phyloP scores from a whole-genome alignment of 371 early-diverging fungal genomes.

The Actinomortierella wolfii region DNA sequence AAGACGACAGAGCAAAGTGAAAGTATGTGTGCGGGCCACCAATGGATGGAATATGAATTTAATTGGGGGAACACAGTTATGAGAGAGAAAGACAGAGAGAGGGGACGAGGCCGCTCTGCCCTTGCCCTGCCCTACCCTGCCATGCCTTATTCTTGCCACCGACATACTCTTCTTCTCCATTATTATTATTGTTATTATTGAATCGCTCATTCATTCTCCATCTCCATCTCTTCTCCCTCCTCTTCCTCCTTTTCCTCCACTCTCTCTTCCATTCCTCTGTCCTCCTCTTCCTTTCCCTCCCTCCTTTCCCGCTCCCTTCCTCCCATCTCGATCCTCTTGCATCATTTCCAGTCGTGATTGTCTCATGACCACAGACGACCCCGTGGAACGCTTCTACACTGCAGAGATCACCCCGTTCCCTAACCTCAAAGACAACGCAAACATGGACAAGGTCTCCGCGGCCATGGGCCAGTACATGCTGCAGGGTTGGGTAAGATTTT shows the following conservation, averaged over 20 bases:
- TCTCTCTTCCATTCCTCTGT: too few species aligned
- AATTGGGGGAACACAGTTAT: too few species aligned
- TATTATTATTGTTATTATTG: too few species aligned
- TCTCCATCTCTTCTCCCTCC: not conserved
- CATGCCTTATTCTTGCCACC: too few species aligned
- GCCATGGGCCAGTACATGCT: slow-evolving; percentile 43
- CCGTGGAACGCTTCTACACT: not conserved
- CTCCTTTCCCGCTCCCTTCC: not conserved
- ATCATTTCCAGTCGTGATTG: not conserved
- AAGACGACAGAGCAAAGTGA: too few species aligned
- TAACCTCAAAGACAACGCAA: not conserved
- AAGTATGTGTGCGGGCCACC: too few species aligned
- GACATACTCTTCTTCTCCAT: too few species aligned
- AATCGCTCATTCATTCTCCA: too few species aligned
- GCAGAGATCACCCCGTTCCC: not conserved
- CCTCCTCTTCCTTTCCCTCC: not conserved
- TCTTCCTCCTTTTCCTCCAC: not conserved
- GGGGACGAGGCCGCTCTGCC: not conserved
- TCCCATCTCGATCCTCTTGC: not conserved
- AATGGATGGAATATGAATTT: too few species aligned
- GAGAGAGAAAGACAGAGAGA: not conserved
- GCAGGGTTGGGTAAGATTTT: slow-evolving; percentile 36
- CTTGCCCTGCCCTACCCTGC: too few species aligned
- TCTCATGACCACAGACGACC: slow-evolving; percentile 3
- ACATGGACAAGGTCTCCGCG: slow-evolving; percentile 36